Evolutionary conservation across 495 filamentous ascomycete genomes (phyloP).

Genomic region (Penicillium paradoxum): DNA sequence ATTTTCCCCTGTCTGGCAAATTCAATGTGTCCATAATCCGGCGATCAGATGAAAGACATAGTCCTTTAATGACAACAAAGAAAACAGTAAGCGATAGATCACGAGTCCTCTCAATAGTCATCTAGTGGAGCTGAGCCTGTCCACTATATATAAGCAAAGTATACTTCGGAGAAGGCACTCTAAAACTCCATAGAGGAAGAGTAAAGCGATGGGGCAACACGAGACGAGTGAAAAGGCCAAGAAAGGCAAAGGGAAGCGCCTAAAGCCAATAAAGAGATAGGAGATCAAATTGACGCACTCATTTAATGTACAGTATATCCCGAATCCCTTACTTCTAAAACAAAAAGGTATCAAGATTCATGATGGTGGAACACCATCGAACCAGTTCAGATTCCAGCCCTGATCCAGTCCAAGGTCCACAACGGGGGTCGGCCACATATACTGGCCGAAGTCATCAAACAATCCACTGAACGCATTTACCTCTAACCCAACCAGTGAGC

Average conservation of each 20-base stretch:
- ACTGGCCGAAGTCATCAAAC: slow-evolving; percentile 22
- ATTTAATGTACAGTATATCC: not conserved
- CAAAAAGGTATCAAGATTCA: not conserved
- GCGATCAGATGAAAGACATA: not conserved
- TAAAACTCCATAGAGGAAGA: too few species aligned
- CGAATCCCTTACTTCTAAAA: not conserved
- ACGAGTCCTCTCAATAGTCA: too few species aligned
- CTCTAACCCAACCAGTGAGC: slow-evolving; percentile 16
- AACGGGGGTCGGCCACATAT: slow-evolving; percentile 23
- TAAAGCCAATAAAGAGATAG: too few species aligned
- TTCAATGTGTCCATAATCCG: not conserved
- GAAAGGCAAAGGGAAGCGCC: too few species aligned
- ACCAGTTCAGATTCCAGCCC: slow-evolving; percentile 40
- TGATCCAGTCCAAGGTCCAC: slow-evolving; percentile 36
- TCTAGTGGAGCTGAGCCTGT: too few species aligned
- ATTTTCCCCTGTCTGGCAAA: not conserved
- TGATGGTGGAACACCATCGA: slow-evolving; percentile 13
- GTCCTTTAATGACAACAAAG: too few species aligned
- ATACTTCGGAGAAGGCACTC: too few species aligned
- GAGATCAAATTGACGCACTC: not conserved
- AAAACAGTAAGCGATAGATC: too few species aligned
- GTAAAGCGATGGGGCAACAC: too few species aligned
- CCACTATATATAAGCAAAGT: too few species aligned
- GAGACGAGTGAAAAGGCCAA: too few species aligned
- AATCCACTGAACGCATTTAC: slow-evolving; percentile 17